Conservation (phyloP, 495 filamentous ascomycete genomes). For the Neurospora sp. region DNA sequence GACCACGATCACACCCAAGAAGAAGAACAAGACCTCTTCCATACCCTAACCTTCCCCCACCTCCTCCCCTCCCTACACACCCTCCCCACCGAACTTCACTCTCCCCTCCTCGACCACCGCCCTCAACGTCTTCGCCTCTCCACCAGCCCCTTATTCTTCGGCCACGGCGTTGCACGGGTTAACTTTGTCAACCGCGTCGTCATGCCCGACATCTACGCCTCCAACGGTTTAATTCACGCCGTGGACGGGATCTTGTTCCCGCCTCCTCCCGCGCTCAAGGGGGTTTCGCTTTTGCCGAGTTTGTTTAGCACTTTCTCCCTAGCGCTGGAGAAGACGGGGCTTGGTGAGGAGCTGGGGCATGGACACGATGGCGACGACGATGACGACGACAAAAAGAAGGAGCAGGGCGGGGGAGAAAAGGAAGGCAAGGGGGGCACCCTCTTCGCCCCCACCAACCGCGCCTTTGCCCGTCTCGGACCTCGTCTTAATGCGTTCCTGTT, state of each 20-base stretch:
- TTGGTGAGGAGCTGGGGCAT: conserved; percentile 25
- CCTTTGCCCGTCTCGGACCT: conserved; percentile 60
- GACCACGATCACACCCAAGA: conserved; percentile 36
- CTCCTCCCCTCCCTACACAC: conserved; percentile 54
- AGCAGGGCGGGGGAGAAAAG: background rate
- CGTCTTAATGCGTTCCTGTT: conserved; percentile 70
- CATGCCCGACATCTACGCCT: conserved; percentile 48
- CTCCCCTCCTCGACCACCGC: conserved; percentile 39
- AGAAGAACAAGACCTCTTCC: conserved; percentile 50
- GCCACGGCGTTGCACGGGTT: conserved; percentile 36
- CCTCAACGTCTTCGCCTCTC: conserved; percentile 58
- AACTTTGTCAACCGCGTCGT: conserved; percentile 65
- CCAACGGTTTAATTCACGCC: conserved; percentile 74
- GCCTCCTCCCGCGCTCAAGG: conserved; percentile 47
- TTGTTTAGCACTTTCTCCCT: conserved; percentile 69
- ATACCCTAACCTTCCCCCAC: conserved; percentile 60
- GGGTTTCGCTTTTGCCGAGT: conserved; percentile 57
- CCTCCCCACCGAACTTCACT: conserved; percentile 53
- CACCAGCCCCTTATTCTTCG: conserved; percentile 33
- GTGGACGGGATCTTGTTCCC: conserved; percentile 63
- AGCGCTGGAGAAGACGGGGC: conserved; percentile 58
- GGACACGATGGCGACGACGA: background rate
- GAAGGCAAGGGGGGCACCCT: conserved; percentile 42
- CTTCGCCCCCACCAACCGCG: conserved; percentile 67
- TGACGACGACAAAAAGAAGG: background rate